These are phyloP conservation scores for Boehmeria nivea DNA, from an alignment of 306 rosid genomes.

Conservation along the genomic window DNA sequence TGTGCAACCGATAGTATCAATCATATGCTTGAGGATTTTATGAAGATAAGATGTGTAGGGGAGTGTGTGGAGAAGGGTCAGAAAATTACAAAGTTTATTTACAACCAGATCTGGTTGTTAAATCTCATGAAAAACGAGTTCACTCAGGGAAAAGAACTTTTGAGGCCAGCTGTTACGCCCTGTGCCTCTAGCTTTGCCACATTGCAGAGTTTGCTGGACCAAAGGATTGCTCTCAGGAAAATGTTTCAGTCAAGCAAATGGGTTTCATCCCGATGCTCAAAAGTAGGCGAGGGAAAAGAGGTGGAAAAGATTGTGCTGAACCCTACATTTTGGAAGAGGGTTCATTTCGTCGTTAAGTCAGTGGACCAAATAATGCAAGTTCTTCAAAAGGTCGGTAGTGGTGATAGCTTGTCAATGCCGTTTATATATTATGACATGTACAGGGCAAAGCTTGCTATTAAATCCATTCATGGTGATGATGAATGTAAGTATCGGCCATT, in stretches of 20 bases:
- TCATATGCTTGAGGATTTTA: constrained; percentile 74
- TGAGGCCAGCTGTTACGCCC: constrained; percentile 52
- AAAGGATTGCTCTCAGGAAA: constrained; percentile 58
- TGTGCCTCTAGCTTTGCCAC: constrained; percentile 80
- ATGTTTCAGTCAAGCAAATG: constrained; percentile 84
- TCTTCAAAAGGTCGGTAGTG: constrained; percentile 61
- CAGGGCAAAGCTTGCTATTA: constrained; percentile 77
- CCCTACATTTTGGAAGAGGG: constrained; percentile 79
- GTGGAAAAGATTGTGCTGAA: constrained; percentile 68
- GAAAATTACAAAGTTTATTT: constrained; percentile 68
- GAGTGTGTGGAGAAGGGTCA: constrained; percentile 89
- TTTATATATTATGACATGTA: constrained; percentile 67
- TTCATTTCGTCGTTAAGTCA: constrained; percentile 60
- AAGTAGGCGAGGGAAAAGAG: constrained; percentile 68
- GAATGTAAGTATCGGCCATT: constrained; percentile 74
- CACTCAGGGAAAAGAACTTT: constrained; percentile 76
- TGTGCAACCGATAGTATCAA: constrained; percentile 77
- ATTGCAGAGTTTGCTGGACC: constrained; percentile 70
- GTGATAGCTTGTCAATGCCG: constrained; percentile 70
- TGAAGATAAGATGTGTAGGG: constrained; percentile 67
- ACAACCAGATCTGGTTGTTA: constrained; percentile 77
- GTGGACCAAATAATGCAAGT: constrained; percentile 78
- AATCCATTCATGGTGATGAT: constrained; percentile 60
- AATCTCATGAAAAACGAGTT: constrained; percentile 75
- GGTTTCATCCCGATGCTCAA: constrained; percentile 65